Base-by-base conservation (phyloP, 345 rosid species). In the Eutrema heterophyllum region DNA sequence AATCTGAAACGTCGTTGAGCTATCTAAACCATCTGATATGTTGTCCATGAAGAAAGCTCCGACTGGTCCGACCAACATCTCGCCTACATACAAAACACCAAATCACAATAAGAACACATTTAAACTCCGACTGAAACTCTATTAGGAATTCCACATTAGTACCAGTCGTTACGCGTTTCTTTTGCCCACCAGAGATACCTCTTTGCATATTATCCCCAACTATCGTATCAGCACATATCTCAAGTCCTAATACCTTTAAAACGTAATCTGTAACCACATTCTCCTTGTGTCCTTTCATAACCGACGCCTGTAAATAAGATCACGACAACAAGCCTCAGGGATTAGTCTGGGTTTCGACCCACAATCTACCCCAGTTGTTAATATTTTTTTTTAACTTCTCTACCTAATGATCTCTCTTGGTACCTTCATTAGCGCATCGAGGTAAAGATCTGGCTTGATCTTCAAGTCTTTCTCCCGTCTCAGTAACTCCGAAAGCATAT, bases 381-480 rank as follows among this genome's bases (percentile, higher is more conserved):
- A 24, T 9, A 50, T 2, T 6, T 4, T 0, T 3, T 1, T 29
- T 6, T 14, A 30, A 30, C 27, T 62, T 62, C 14, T 62, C 58
- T 49, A 65, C 13, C 21, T 33, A 66, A 46, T 53, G 32, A n/a
- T 54, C 9, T 35, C 21, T 64, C 49, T 29, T 14, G 50, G 14
- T 49, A 93, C 98, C 97, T 93, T 93, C 95, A 93, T 88, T 74
- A 88, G 82, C 26, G 88, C 75, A 74, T 93, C 97, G 5, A 84
- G 81, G 75, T 93, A 90, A 74, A 93, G 96, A 77, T 88, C 89
- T 7, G 89, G 89, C 68, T 86, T 91, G 50, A 91, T 94, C 35
- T 85, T 84, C 27, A 85, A 78, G 27, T 73, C 86, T 54, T 91
- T 94, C 66, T 94, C 97, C 57, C 96, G 85, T 84, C 97, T 84